phyloP scores from a whole-genome alignment of 2,329 filamentous ascomycete genomes.

The Alternaria brassicicola region DNA sequence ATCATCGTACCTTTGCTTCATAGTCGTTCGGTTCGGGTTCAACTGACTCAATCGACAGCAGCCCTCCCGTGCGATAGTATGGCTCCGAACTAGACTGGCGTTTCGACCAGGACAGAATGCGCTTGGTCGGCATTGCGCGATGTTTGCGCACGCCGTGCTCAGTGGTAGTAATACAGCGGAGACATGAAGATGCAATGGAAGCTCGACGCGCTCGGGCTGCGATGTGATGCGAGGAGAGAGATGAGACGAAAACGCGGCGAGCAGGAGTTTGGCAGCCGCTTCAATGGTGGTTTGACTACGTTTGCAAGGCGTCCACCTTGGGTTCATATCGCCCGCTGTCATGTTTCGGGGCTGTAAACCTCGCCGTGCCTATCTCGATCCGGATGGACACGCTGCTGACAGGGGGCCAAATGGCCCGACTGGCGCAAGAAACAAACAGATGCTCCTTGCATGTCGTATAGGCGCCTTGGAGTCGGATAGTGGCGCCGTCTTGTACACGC shows the following conservation, averaged over 20 bases:
- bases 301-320: constrained; percentile 15
- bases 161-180: not conserved
- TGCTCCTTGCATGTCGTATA: constrained; percentile 6
- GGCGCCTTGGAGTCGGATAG: constrained; percentile 9
- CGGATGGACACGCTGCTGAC: constrained; percentile 12
- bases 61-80: constrained; percentile 47
- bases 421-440: constrained; percentile 5
- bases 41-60: constrained; percentile 45
- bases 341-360: constrained; percentile 17
- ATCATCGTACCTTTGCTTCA: constrained; percentile 41
- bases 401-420: constrained; percentile 17
- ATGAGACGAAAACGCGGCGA: not conserved
- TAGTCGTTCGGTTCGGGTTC: constrained; percentile 12
- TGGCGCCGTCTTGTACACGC: not conserved
- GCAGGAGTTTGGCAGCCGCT: not conserved
- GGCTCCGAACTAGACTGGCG: constrained; percentile 44
- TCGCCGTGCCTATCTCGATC: constrained; percentile 1
- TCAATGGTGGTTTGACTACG: constrained; percentile 8
- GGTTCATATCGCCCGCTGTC: constrained; percentile 13
- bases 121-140: constrained; percentile 48
- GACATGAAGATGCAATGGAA: constrained; percentile 11
- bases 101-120: constrained; percentile 55
- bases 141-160: constrained; percentile 1
- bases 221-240: not conserved
- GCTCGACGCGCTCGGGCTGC: not conserved